A percentile compares a stretch with the other conserved stretches of the same genome.
Evolutionary conservation across 257 asterid genomes (phyloP).

Genomic region (Phtheirospermum japonicum): DNA sequence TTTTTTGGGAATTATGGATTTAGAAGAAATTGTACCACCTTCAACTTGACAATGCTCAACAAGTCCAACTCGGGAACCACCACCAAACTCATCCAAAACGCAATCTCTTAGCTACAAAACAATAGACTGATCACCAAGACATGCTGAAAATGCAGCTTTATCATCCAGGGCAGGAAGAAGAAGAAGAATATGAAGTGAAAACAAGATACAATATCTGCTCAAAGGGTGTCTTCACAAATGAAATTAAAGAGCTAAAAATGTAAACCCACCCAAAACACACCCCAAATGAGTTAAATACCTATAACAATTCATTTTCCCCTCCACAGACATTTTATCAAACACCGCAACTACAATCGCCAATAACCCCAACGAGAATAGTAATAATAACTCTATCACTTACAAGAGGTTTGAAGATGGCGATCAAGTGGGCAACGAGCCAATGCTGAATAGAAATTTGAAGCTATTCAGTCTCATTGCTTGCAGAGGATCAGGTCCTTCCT

Average conservation of each 20-base stretch:
- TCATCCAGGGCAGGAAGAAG: conserved; percentile 21
- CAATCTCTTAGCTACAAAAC: conserved; percentile 32
- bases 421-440: conserved; percentile 42
- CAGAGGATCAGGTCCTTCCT: conserved; percentile 70
- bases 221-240: conserved; percentile 55
- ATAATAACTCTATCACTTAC: no score
- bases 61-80: no score
- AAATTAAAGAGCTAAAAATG: conserved; percentile 32
- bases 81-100: conserved; percentile 32
- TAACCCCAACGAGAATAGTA: conserved; percentile 27
- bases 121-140: conserved; percentile 31
- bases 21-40: conserved; percentile 52
- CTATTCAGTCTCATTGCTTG: conserved; percentile 74
- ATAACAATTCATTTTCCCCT: conserved; percentile 38
- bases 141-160: conserved; percentile 8
- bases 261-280: conserved; percentile 12
- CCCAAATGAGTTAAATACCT: no score
- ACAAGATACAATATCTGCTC: conserved; percentile 40
- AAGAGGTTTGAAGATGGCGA: conserved; percentile 69
- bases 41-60: conserved; percentile 27
- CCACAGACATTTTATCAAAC: conserved; percentile 51
- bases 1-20: no score
- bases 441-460: conserved; percentile 58
- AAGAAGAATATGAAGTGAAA: conserved; percentile 49
- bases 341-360: not conserved